A percentile compares a stretch with the other conserved stretches of the same genome.
Conservation (phyloP, 768 basidiomycete species). For the Calvatia gigantea region DNA sequence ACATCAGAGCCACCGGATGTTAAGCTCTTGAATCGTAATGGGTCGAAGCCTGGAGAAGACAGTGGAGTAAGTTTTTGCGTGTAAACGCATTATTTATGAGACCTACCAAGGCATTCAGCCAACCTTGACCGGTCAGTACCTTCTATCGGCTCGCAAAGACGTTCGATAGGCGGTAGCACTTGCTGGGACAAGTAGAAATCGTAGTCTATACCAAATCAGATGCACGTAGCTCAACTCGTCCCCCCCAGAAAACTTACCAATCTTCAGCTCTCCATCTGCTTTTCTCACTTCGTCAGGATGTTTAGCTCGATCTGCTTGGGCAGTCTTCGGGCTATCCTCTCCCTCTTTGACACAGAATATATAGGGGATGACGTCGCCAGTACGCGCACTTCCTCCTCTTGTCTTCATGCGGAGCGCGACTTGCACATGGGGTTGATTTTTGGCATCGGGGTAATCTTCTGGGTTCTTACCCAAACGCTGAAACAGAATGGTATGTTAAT, state of each 20-base stretch:
- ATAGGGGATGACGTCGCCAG: constrained; percentile 94
- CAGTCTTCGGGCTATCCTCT: constrained; percentile 63
- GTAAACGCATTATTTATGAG: background rate
- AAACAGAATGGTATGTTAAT: background rate
- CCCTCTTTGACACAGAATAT: constrained; percentile 84
- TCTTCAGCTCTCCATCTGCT: constrained; percentile 59
- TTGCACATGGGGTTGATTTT: constrained; percentile 94
- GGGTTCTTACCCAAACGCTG: constrained; percentile 96
- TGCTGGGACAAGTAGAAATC: constrained; percentile 91
- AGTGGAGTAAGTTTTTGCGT: background rate
- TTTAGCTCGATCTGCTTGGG: constrained; percentile 86
- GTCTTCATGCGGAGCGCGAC: constrained; percentile 90
- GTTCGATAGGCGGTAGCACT: constrained; percentile 90
- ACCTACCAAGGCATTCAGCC: constrained; percentile 88
- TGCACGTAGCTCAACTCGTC: background rate
- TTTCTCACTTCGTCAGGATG: constrained; percentile 91
- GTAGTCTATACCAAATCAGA: constrained; percentile 54
- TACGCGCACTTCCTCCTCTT: constrained; percentile 73
- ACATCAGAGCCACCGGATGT: constrained; percentile 45
- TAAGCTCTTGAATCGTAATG: constrained; percentile 26
- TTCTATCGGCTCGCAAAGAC: constrained; percentile 94
- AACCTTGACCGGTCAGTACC: constrained; percentile 90
- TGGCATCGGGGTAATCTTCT: constrained; percentile 94
- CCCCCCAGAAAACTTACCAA: constrained; percentile 46
- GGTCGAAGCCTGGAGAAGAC: constrained; percentile 40